Conservation (phyloP, 495 filamentous ascomycete species). For the Massariosphaeria phaeospora region DNA sequence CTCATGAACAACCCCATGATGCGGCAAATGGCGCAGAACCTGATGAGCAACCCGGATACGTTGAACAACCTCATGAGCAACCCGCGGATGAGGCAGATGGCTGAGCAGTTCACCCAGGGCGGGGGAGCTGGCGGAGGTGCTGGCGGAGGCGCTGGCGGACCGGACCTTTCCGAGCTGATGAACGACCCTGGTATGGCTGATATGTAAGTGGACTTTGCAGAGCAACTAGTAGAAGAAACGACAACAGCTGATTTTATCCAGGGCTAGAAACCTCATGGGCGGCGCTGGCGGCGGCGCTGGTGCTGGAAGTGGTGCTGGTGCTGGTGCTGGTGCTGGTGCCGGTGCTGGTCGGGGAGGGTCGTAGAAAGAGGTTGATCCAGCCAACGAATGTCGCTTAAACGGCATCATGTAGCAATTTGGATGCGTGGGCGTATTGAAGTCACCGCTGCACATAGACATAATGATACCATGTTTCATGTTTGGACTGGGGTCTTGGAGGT, state of each 20-base stretch:
- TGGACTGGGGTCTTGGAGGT: background rate
- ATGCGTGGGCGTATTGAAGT: too few relatives aligned
- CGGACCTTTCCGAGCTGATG: slow-evolving; percentile 76
- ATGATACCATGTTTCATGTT: slow-evolving; percentile 28
- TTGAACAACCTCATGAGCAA: slow-evolving; percentile 90
- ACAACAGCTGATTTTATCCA: slow-evolving; percentile 7
- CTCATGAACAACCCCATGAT: slow-evolving; percentile 99
- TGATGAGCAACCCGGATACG: slow-evolving; percentile 93
- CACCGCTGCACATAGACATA: slow-evolving; percentile 22
- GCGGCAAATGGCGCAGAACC: slow-evolving; percentile 85
- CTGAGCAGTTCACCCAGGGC: slow-evolving; percentile 57
- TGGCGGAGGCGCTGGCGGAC: slow-evolving; percentile 55
- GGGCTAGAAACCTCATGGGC: slow-evolving; percentile 42
- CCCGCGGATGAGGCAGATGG: slow-evolving; percentile 80
- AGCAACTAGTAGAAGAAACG: too few relatives aligned
- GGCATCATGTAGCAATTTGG: too few relatives aligned
- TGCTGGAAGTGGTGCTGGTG: slow-evolving; percentile 23
- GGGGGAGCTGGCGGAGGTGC: slow-evolving; percentile 40
- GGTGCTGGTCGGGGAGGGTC: background rate
- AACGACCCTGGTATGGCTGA: slow-evolving; percentile 84
- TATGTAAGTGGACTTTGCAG: slow-evolving; percentile 67
- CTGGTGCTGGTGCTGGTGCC: background rate
- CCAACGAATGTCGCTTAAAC: too few relatives aligned
- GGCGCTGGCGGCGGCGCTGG: slow-evolving; percentile 39
- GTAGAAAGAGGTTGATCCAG: too few relatives aligned